A percentile compares a stretch with the other conserved stretches of the same genome.
Evolutionary conservation across 139 green algal species (phyloP).

Genomic region (Pycnococcus provasolii): DNA sequence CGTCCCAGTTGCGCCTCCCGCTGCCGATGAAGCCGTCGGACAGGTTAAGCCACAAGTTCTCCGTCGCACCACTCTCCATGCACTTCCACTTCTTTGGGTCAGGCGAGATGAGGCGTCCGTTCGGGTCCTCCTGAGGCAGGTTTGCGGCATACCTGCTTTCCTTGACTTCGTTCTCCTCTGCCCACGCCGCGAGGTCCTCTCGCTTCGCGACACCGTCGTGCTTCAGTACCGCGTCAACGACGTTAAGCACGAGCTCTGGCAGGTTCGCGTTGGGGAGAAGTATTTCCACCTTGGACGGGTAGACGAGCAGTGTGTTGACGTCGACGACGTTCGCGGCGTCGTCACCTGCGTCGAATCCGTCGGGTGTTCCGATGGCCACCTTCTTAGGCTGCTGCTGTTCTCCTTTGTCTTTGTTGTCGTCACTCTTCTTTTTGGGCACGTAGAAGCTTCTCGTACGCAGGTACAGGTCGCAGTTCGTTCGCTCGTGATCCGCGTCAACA

Average conservation of each 20-base stretch:
- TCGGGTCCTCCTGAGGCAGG: slow-evolving; percentile 66
- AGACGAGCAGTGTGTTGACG: slow-evolving; percentile 33
- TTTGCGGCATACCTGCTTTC: slow-evolving; percentile 70
- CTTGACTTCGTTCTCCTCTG: slow-evolving; percentile 45
- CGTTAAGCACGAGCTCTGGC: slow-evolving; percentile 59
- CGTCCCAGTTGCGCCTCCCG: slow-evolving; percentile 54
- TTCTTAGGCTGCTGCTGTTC: slow-evolving; percentile 14
- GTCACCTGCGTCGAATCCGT: slow-evolving; percentile 19
- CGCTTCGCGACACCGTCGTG: slow-evolving; percentile 53
- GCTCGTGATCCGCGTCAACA: slow-evolving; percentile 58
- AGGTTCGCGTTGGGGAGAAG: slow-evolving; percentile 61
- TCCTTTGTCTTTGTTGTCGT: slow-evolving; percentile 19
- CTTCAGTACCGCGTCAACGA: slow-evolving; percentile 50
- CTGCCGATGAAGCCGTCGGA: slow-evolving; percentile 87
- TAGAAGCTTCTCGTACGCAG: slow-evolving; percentile 53
- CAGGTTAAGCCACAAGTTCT: slow-evolving; percentile 99
- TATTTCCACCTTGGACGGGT: slow-evolving; percentile 36
- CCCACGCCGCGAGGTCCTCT: slow-evolving; percentile 57
- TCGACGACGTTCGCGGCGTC: slow-evolving; percentile 30
- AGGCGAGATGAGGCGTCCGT: slow-evolving; percentile 51
- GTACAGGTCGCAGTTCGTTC: slow-evolving; percentile 61
- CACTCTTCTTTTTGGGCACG: not conserved
- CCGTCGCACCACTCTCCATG: slow-evolving; percentile 54
- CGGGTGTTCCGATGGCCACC: slow-evolving; percentile 5
- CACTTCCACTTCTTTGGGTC: slow-evolving; percentile 79